Percentiles rank a stretch among this genome's conserved stretches.
Conservation (phyloP, 441 rosid species). For the Corymbia calophylla region DNA sequence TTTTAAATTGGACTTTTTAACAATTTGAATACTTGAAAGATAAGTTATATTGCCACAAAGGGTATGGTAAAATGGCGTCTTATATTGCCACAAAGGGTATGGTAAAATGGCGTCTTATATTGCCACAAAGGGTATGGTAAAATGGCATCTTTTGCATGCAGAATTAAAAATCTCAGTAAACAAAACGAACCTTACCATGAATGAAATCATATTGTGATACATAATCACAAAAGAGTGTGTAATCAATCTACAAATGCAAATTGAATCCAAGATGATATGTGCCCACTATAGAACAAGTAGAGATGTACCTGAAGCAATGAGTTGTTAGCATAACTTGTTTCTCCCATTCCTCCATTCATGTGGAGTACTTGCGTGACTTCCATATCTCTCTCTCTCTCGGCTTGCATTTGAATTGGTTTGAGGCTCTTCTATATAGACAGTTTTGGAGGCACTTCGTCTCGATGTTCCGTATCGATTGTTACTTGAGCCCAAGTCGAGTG, state of each 20-base stretch:
- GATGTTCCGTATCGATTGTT: not conserved
- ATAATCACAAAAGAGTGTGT: not conserved
- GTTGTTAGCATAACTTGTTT: constrained; percentile 32
- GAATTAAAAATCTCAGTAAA: not conserved
- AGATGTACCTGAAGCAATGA: constrained; percentile 31
- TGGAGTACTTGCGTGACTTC: constrained; percentile 21
- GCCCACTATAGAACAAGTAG: not conserved
- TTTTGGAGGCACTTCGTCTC: not conserved
- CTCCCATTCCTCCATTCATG: constrained; percentile 41
- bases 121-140: not conserved
- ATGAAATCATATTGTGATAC: not conserved
- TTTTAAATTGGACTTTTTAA: not conserved
- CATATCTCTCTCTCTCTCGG: constrained; percentile 2
- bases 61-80: not conserved
- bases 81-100: too few relatives aligned
- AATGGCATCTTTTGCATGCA: too few relatives aligned
- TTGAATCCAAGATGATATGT: not conserved
- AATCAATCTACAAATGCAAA: not conserved
- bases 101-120: not conserved
- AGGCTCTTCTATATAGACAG: not conserved
- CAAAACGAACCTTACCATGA: not conserved
- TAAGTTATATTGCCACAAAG: not conserved
- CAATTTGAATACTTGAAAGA: not conserved
- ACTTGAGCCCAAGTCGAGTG: not conserved
- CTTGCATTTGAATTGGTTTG: not conserved